These are phyloP conservation scores for Volvariella volvacea DNA, from an alignment of 1,284 basidiomycete species.

Conservation along the genomic window DNA sequence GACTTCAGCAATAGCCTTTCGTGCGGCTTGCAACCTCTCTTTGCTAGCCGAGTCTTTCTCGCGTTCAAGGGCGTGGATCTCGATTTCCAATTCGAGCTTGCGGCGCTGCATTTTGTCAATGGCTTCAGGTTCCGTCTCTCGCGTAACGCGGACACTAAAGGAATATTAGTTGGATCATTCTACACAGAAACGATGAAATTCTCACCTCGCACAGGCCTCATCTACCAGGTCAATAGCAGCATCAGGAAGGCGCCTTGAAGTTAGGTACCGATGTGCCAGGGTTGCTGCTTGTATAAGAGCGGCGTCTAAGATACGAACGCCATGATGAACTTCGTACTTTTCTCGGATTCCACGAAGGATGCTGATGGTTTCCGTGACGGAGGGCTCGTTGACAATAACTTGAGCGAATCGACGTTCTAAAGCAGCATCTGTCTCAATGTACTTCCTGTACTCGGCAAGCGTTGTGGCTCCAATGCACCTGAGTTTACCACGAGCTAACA, in stretches of 20 bases:
- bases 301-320: slow-evolving; percentile 86
- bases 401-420: slow-evolving; percentile 94
- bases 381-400: slow-evolving; percentile 90
- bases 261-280: slow-evolving; percentile 92
- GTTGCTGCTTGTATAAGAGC: slow-evolving; percentile 89
- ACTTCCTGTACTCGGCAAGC: slow-evolving; percentile 88
- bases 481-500: slow-evolving; percentile 84
- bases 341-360: slow-evolving; percentile 90
- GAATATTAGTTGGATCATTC: slow-evolving; percentile 13
- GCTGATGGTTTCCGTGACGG: slow-evolving; percentile 86
- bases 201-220: slow-evolving; percentile 84
- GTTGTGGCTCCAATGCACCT: slow-evolving; percentile 88
- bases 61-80: slow-evolving; percentile 91
- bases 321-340: slow-evolving; percentile 79
- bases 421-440: slow-evolving; percentile 94
- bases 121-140: slow-evolving; percentile 92
- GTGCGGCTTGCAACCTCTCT: slow-evolving; percentile 75
- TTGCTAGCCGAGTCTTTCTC: slow-evolving; percentile 91
- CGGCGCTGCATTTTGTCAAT: slow-evolving; percentile 93
- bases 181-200: slow-evolving; percentile 3
- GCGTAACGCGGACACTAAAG: slow-evolving; percentile 78
- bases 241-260: slow-evolving; percentile 80
- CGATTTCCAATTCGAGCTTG: slow-evolving; percentile 92
- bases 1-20: slow-evolving; percentile 79
- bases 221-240: slow-evolving; percentile 92